phyloP scores from a whole-genome alignment of 1,284 basidiomycete genomes.

The Leccinum angustisporum region DNA sequence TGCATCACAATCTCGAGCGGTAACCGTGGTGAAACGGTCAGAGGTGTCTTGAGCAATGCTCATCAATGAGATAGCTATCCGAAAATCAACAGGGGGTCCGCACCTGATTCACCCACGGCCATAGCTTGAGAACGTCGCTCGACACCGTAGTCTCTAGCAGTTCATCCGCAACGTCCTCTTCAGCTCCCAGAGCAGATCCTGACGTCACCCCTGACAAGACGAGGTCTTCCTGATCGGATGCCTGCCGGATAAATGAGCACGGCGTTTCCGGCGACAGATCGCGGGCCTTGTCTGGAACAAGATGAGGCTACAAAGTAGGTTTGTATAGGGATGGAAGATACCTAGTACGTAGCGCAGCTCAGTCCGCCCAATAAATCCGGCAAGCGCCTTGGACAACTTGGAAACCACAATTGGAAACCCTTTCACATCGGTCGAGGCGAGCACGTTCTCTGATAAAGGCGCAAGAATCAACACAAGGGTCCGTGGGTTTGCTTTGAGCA shows the following conservation, averaged over 20 bases:
- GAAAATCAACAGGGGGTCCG: conserved; percentile 11
- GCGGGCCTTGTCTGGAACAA: conserved; percentile 64
- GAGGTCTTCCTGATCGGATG: conserved; percentile 45
- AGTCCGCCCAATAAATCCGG: conserved; percentile 87
- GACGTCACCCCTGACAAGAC: conserved; percentile 50
- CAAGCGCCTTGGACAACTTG: conserved; percentile 53
- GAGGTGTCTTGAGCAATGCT: conserved; percentile 65
- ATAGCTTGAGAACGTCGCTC: conserved; percentile 69
- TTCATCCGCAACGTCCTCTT: conserved; percentile 65
- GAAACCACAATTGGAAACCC: conserved; percentile 87
- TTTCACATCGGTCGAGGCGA: conserved; percentile 75
- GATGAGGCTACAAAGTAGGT: conserved; percentile 2
- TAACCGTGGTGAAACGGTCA: conserved; percentile 90
- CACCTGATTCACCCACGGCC: conserved; percentile 92
- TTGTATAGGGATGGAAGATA: conserved; percentile 28
- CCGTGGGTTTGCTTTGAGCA: background rate
- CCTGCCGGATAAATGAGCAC: conserved; percentile 65
- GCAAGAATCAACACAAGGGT: background rate
- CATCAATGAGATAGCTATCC: conserved; percentile 10
- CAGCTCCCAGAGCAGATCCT: conserved; percentile 56
- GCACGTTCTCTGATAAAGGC: conserved; percentile 55
- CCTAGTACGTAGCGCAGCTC: conserved; percentile 88
- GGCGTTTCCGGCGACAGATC: conserved; percentile 63
- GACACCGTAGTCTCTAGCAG: conserved; percentile 59
- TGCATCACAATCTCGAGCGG: conserved; percentile 97